Conservation (phyloP, 2,329 filamentous ascomycete genomes). For the Cladophialophora immunda region DNA sequence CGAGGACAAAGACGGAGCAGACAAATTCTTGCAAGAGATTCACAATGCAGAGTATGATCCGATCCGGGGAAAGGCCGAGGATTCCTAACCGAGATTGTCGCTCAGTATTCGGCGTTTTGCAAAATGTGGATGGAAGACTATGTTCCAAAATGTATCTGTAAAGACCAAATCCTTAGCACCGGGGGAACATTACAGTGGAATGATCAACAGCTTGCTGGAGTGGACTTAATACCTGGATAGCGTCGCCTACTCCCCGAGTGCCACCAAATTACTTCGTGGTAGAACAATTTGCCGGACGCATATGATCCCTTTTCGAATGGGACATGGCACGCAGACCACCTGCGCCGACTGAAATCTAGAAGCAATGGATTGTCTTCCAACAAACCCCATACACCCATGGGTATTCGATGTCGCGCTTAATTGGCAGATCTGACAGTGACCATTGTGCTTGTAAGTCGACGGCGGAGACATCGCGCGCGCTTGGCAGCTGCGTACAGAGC, state of each 20-base stretch:
- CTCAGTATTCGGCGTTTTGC: neutral
- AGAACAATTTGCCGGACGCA: conserved; percentile 15
- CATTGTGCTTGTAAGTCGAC: neutral
- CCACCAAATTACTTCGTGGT: conserved; percentile 7
- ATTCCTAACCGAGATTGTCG: conserved; percentile 11
- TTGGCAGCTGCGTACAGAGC: neutral
- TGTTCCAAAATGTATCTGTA: conserved; percentile 3
- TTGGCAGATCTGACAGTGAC: neutral
- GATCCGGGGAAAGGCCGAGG: conserved; percentile 22
- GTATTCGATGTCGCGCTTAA: neutral
- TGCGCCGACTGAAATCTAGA: neutral
- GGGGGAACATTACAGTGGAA: neutral
- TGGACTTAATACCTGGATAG: neutral
- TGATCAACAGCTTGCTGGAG: conserved; percentile 5
- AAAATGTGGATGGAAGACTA: neutral
- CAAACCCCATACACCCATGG: neutral
- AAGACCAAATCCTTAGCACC: conserved; percentile 5
- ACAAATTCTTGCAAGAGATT: conserved; percentile 70
- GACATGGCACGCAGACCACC: neutral
- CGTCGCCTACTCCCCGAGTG: neutral
- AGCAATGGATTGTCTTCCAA: neutral
- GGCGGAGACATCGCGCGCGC: neutral
- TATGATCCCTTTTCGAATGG: neutral
- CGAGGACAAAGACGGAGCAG: conserved; percentile 66
- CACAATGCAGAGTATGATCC: conserved; percentile 63